phyloP scores from a whole-genome alignment of 768 basidiomycete genomes.

The Phanerochaete sordida region DNA sequence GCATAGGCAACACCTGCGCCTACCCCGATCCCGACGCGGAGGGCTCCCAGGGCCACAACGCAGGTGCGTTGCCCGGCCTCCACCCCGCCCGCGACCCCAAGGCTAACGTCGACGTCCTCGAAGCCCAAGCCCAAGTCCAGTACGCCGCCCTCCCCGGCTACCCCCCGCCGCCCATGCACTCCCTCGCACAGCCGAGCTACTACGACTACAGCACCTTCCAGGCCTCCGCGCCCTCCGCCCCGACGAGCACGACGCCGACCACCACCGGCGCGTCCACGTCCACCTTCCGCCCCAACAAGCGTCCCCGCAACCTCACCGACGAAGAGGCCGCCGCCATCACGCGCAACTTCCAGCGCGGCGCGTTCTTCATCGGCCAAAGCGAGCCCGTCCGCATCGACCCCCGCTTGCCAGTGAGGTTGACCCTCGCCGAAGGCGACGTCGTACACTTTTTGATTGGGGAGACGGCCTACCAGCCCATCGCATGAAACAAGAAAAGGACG shows the following conservation, averaged over 20 bases:
- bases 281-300: conserved; percentile 77
- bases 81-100: conserved; percentile 10
- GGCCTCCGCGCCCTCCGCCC: conserved; percentile 46
- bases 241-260: conserved; percentile 67
- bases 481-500: background rate
- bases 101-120: background rate
- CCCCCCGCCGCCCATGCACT: conserved; percentile 34
- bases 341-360: conserved; percentile 75
- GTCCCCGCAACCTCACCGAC: conserved; percentile 76
- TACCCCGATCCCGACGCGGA: conserved; percentile 72
- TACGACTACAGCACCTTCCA: conserved; percentile 63
- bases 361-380: conserved; percentile 78
- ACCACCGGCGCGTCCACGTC: conserved; percentile 55
- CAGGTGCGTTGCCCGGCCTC: conserved; percentile 18
- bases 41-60: conserved; percentile 20
- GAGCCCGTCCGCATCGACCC: conserved; percentile 84
- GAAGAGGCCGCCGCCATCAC: conserved; percentile 84
- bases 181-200: conserved; percentile 57
- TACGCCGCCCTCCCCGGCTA: conserved; percentile 36
- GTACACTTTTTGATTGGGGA: conserved; percentile 65
- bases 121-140: conserved; percentile 19
- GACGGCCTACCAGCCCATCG: conserved; percentile 18
- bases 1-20: conserved; percentile 63
- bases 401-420: conserved; percentile 72
- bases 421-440: conserved; percentile 78